phyloP scores from a whole-genome alignment of 1,284 basidiomycete genomes.

The Ustilago hordei region DNA sequence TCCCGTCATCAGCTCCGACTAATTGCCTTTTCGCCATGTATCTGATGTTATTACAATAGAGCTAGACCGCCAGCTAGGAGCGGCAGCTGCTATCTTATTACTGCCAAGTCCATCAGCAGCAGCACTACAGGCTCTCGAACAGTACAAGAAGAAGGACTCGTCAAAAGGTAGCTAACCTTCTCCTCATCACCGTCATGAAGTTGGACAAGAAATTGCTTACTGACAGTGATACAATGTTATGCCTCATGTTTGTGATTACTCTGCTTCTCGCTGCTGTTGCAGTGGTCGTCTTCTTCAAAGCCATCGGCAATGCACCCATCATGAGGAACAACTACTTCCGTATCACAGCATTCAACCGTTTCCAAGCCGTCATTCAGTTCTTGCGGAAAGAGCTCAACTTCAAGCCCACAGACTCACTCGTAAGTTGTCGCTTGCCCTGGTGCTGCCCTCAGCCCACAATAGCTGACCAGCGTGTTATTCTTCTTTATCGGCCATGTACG shows the following conservation, averaged over 20 bases:
- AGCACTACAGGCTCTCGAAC: conserved; percentile 57
- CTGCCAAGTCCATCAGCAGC: conserved; percentile 16
- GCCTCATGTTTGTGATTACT: background rate
- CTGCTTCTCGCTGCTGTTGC: background rate
- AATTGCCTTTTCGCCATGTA: background rate
- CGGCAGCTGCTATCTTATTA: conserved; percentile 23
- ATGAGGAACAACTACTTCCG: conserved; percentile 97
- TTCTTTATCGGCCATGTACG: no score
- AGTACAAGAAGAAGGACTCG: conserved; percentile 64
- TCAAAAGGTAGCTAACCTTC: conserved; percentile 51
- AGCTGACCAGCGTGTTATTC: no score
- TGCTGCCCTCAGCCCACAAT: background rate
- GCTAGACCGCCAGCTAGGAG: conserved; percentile 34
- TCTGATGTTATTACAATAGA: conserved; percentile 11
- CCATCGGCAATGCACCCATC: conserved; percentile 96
- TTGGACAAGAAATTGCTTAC: background rate
- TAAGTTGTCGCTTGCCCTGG: conserved; percentile 71
- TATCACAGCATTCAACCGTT: conserved; percentile 92
- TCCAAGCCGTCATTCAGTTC: conserved; percentile 95
- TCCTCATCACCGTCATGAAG: background rate
- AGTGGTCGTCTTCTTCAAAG: conserved; percentile 98
- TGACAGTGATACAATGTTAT: background rate
- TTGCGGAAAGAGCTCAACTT: conserved; percentile 88
- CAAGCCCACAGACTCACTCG: conserved; percentile 88
- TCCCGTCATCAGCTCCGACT: background rate